Conservation (phyloP, 2,329 filamentous ascomycete genomes). For the Rhinocladiella similis region DNA sequence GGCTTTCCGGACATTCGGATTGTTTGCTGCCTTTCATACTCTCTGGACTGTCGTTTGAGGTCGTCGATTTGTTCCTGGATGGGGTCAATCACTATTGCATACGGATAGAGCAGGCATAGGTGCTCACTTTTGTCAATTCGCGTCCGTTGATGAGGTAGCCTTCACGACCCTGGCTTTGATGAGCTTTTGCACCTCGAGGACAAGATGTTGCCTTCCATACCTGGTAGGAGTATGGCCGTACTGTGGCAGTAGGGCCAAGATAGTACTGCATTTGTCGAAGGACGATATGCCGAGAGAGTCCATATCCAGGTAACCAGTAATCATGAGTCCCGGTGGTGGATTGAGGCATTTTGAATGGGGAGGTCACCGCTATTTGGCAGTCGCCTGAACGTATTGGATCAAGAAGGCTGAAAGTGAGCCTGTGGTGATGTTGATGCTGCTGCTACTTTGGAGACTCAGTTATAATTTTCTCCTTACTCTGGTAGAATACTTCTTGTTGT, state of each 20-base stretch:
- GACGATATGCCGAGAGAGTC: constrained; percentile 51
- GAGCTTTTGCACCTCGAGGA: constrained; percentile 3
- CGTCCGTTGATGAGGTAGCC: constrained; percentile 50
- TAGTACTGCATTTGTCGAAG: constrained; percentile 51
- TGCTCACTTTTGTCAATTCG: constrained; percentile 46
- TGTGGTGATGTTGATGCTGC: neutral
- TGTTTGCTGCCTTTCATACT: constrained; percentile 50
- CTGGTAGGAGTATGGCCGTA: constrained; percentile 50
- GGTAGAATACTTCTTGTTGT: neutral
- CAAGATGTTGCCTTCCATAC: constrained; percentile 33
- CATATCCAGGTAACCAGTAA: constrained; percentile 51
- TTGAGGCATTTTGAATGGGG: neutral
- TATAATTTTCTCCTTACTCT: neutral
- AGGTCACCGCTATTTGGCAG: neutral
- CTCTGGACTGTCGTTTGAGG: constrained; percentile 46
- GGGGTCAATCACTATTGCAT: neutral
- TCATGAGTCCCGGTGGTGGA: constrained; percentile 21
- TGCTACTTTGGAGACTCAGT: too few relatives aligned
- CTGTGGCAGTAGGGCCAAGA: constrained; percentile 48
- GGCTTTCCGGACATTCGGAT: constrained; percentile 39
- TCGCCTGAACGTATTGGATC: neutral
- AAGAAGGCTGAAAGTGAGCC: neutral
- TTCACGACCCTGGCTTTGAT: constrained; percentile 44
- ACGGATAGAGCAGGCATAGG: neutral
- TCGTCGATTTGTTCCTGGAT: constrained; percentile 51